Conservation (phyloP, 805 yeast genomes). For the Alloascoidea africana region DNA sequence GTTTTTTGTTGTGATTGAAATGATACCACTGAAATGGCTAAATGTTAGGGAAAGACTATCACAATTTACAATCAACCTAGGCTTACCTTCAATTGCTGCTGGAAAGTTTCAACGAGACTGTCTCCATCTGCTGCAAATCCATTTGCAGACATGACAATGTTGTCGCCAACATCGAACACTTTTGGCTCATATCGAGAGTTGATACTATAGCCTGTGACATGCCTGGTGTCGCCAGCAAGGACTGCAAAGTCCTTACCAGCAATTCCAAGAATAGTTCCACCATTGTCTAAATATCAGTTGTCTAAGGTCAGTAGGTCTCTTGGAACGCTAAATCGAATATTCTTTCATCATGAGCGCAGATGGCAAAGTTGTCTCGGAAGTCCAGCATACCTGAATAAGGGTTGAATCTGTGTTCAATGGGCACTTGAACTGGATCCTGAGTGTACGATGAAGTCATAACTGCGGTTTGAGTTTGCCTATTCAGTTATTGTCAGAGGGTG, state of each 20-base stretch:
- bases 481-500: too few species aligned
- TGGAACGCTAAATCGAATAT: too few species aligned
- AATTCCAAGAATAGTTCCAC: constrained; percentile 94
- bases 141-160: constrained; percentile 77
- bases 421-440: constrained; percentile 18
- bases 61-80: not conserved
- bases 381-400: constrained; percentile 47
- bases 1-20: constrained; percentile 59
- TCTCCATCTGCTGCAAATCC: constrained; percentile 95
- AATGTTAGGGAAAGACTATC: not conserved
- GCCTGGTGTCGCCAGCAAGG: constrained; percentile 97
- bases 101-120: constrained; percentile 65
- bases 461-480: too few species aligned
- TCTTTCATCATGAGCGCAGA: too few species aligned
- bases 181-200: constrained; percentile 88
- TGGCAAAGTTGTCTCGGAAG: too few species aligned
- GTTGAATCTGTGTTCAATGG: constrained; percentile 85
- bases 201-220: constrained; percentile 84
- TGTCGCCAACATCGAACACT: constrained; percentile 79
- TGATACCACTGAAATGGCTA: constrained; percentile 70
- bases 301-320: not conserved
- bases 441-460: not conserved
- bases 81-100: constrained; percentile 22
- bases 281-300: too few species aligned
- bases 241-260: constrained; percentile 97